These are phyloP conservation scores for Microbotryomycetes sp. DNA, from an alignment of 1,284 basidiomycete species.

Conservation along the genomic window DNA sequence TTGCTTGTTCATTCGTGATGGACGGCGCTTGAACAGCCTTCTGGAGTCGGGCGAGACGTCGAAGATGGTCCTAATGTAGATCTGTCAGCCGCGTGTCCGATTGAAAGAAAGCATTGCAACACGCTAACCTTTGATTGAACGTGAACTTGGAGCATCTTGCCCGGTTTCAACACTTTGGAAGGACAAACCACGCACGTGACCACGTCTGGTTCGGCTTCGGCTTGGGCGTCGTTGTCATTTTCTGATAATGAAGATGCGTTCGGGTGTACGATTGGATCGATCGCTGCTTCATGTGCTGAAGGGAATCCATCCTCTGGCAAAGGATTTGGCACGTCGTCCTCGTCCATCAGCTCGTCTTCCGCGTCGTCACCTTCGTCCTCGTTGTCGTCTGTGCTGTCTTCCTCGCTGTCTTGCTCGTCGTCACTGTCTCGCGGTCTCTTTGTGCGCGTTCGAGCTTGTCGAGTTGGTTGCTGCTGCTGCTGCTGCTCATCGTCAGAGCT, in stretches of 20 bases:
- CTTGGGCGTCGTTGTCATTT: not conserved
- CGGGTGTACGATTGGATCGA: constrained; percentile 13
- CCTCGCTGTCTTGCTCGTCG: constrained; percentile 1
- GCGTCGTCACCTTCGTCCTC: constrained; percentile 2
- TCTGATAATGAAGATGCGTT: not conserved
- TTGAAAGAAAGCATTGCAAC: not conserved
- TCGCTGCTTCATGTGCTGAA: constrained; percentile 16
- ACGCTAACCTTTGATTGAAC: constrained; percentile 25
- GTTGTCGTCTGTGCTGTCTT: not conserved
- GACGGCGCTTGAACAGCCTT: not conserved
- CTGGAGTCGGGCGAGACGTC: not conserved
- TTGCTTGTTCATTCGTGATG: not conserved
- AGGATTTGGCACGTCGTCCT: not conserved
- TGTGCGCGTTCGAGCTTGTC: not conserved
- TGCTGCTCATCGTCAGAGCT: not conserved
- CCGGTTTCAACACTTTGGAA: constrained; percentile 27
- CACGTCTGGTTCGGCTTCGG: constrained; percentile 9
- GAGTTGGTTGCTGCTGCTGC: not conserved
- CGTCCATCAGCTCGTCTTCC: constrained; percentile 7
- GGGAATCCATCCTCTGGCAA: constrained; percentile 19
- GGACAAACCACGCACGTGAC: constrained; percentile 28
- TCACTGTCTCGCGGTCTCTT: not conserved
- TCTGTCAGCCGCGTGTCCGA: too few relatives aligned
- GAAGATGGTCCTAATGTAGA: not conserved
- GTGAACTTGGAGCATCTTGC: constrained; percentile 29